A percentile compares a stretch with the other conserved stretches of the same genome.
phyloP scores from a whole-genome alignment of 305 asterid genomes.

The Rubia occidens region DNA sequence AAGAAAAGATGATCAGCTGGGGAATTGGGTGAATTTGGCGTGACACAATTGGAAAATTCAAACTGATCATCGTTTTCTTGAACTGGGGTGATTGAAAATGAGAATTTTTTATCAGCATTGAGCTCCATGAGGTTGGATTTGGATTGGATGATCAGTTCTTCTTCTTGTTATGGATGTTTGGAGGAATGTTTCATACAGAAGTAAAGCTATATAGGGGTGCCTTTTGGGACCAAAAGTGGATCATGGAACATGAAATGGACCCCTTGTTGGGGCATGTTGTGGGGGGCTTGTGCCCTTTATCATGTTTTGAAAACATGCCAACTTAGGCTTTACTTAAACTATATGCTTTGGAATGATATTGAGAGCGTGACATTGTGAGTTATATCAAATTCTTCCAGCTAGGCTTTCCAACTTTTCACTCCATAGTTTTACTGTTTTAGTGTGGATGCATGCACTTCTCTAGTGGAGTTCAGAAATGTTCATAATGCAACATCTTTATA shows the following conservation, averaged over 20 bases:
- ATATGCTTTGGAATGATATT: constrained; percentile 32
- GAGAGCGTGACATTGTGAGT: constrained; percentile 40
- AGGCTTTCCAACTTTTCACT: background rate
- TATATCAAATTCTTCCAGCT: constrained; percentile 2
- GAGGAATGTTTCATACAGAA: constrained; percentile 20
- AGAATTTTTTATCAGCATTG: constrained; percentile 27
- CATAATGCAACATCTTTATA: background rate
- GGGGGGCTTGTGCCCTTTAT: constrained; percentile 32
- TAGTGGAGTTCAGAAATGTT: background rate
- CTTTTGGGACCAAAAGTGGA: constrained; percentile 27
- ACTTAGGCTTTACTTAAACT: constrained; percentile 18
- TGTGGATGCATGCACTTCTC: background rate
- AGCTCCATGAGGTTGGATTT: constrained; percentile 28
- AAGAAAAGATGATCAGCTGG: constrained; percentile 72
- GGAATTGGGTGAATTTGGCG: constrained; percentile 43
- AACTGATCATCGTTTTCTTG: constrained; percentile 18
- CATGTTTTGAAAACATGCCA: constrained; percentile 16
- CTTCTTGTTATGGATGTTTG: background rate
- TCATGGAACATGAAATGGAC: constrained; percentile 30
- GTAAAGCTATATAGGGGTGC: constrained; percentile 24
- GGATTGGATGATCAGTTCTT: background rate
- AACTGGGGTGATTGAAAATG: constrained; percentile 34
- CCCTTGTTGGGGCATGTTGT: constrained; percentile 32
- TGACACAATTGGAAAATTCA: constrained; percentile 12
- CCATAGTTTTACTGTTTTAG: background rate